A percentile compares a stretch with the other conserved stretches of the same genome.
Conservation (phyloP, 306 rosid genomes). For the Luffa acutangula region DNA sequence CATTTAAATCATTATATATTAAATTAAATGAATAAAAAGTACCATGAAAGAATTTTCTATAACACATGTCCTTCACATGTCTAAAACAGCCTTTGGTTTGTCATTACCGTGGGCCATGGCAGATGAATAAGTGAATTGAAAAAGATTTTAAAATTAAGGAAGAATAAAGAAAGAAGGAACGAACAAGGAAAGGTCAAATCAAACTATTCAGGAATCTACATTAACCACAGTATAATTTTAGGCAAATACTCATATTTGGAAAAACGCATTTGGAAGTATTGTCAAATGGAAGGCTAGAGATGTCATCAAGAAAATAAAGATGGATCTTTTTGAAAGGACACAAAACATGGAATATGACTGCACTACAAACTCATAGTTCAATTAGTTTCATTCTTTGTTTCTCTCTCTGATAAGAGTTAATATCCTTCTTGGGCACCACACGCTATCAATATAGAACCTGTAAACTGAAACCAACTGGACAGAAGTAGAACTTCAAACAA, state of each 20-base stretch:
- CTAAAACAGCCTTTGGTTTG: neutral
- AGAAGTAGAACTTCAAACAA: neutral
- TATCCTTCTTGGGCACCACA: neutral
- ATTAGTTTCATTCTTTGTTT: neutral
- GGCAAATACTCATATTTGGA: neutral
- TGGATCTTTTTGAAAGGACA: neutral
- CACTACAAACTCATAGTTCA: neutral
- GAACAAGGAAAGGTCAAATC: neutral
- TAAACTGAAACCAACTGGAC: neutral
- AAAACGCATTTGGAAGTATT: neutral
- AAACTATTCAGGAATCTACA: neutral
- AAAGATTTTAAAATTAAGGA: neutral
- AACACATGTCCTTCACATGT: neutral
- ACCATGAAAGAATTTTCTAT: neutral
- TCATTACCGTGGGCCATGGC: neutral
- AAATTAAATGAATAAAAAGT: neutral
- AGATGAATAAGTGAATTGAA: neutral
- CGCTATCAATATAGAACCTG: neutral
- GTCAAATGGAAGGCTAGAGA: neutral
- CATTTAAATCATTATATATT: neutral
- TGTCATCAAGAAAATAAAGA: neutral
- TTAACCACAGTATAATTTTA: neutral
- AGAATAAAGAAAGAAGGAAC: neutral
- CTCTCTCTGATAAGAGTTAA: neutral
- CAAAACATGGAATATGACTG: neutral